Conservation (phyloP, 2,329 filamentous ascomycete genomes). For the Diplodia seriata region DNA sequence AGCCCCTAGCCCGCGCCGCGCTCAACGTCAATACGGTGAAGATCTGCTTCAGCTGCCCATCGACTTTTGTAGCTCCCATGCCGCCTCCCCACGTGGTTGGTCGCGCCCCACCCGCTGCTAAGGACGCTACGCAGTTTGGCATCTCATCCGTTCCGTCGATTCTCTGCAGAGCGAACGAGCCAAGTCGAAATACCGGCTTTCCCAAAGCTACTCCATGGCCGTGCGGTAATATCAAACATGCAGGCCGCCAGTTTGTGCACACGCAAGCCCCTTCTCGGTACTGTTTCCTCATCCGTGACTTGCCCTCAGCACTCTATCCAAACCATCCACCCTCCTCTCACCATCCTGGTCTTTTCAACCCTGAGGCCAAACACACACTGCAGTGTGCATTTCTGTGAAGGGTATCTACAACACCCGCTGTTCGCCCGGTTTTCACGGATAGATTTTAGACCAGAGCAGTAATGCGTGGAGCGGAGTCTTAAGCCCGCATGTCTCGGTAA, state of each 20-base stretch:
- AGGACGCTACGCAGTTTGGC: background rate
- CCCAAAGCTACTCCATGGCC: background rate
- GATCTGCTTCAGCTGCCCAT: background rate
- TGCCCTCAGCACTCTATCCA: background rate
- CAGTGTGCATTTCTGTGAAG: background rate
- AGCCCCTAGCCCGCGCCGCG: slow-evolving; percentile 12
- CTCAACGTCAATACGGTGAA: background rate
- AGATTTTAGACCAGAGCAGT: background rate
- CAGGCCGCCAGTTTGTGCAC: background rate
- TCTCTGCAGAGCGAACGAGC: background rate
- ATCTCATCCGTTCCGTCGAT: background rate
- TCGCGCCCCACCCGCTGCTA: background rate
- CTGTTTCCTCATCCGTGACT: background rate
- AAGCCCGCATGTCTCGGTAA: background rate
- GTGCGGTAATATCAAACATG: background rate
- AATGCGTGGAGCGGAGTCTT: no score
- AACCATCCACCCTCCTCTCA: background rate
- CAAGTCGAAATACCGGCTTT: background rate
- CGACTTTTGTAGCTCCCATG: background rate
- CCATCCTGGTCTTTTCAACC: background rate
- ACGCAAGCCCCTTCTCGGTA: background rate
- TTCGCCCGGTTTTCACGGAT: background rate
- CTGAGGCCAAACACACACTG: background rate
- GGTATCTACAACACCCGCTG: background rate
- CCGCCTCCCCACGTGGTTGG: slow-evolving; percentile 10